A percentile compares a stretch with the other conserved stretches of the same genome.
These are phyloP conservation scores for Thelephora terrestris DNA, from an alignment of 1,284 basidiomycete genomes.

Conservation along the genomic window DNA sequence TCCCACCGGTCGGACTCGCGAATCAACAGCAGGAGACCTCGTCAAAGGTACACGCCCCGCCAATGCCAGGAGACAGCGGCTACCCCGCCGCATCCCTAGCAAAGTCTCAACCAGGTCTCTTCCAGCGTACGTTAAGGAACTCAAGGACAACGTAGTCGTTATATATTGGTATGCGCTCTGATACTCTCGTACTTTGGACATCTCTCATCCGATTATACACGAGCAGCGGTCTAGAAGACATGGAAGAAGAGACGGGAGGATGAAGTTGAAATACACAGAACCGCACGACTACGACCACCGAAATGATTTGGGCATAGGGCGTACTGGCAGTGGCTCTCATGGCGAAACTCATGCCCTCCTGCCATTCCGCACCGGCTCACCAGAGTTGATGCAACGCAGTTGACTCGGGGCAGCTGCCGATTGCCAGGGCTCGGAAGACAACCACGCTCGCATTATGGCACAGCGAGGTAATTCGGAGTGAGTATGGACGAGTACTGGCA, in stretches of 20 bases:
- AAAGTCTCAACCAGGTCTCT: conserved; percentile 66
- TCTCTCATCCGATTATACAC: not conserved
- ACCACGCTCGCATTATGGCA: conserved; percentile 18
- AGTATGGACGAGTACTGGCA: too few relatives aligned
- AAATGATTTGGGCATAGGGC: conserved; percentile 27
- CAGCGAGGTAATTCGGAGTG: too few relatives aligned
- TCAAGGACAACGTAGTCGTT: conserved; percentile 68
- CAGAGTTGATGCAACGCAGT: conserved; percentile 11
- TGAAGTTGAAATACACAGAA: conserved; percentile 1
- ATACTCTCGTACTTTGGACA: not conserved
- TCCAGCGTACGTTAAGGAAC: conserved; percentile 69
- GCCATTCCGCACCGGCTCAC: not conserved
- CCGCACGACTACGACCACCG: conserved; percentile 13
- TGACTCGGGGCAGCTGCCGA: too few relatives aligned
- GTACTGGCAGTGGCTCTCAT: conserved; percentile 13
- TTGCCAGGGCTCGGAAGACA: conserved; percentile 8
- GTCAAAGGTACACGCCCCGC: conserved; percentile 10
- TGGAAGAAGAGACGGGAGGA: conserved; percentile 21
- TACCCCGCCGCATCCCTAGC: conserved; percentile 42
- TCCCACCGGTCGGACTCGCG: conserved; percentile 11
- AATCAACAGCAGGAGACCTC: conserved; percentile 25
- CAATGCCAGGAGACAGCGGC: conserved; percentile 24
- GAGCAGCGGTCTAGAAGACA: conserved; percentile 28
- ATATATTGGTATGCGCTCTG: conserved; percentile 44
- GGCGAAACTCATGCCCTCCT: conserved; percentile 11